These are phyloP conservation scores for Annulohypoxylon nitens DNA, from an alignment of 495 filamentous ascomycete species.

Conservation along the genomic window DNA sequence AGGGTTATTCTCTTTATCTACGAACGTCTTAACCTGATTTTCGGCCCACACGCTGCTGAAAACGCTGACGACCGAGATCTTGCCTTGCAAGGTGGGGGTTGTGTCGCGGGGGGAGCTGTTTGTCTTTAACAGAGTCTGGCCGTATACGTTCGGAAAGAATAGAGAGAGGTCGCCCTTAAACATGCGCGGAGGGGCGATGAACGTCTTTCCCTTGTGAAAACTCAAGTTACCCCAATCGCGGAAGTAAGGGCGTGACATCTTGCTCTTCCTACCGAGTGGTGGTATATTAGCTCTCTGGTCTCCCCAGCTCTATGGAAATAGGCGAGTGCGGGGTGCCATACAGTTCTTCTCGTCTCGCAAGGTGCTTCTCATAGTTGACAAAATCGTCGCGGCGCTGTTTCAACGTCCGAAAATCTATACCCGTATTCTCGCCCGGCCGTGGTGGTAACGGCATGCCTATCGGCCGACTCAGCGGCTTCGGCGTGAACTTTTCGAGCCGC, in stretches of 20 bases:
- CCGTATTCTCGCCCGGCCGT: conserved; percentile 80
- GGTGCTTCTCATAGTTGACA: conserved; percentile 85
- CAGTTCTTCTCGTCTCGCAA: conserved; percentile 78
- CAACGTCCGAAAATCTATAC: conserved; percentile 75
- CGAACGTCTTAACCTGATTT: conserved; percentile 80
- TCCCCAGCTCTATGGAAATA: not conserved
- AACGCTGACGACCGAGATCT: conserved; percentile 80
- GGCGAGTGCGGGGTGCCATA: conserved; percentile 54
- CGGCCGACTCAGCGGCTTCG: conserved; percentile 78
- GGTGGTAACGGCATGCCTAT: conserved; percentile 85
- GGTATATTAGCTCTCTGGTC: conserved; percentile 21
- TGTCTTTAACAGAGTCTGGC: conserved; percentile 73
- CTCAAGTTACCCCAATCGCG: conserved; percentile 89
- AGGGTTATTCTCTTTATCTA: conserved; percentile 72
- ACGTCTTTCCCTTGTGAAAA: conserved; percentile 87
- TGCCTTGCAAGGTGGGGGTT: conserved; percentile 75
- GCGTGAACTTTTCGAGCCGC: conserved; percentile 70
- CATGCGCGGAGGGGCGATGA: conserved; percentile 78
- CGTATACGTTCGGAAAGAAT: conserved; percentile 93
- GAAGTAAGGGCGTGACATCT: conserved; percentile 87
- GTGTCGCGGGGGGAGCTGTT: conserved; percentile 68
- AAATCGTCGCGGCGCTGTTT: conserved; percentile 82
- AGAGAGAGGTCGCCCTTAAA: conserved; percentile 82
- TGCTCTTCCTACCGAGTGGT: conserved; percentile 57
- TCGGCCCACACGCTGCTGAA: conserved; percentile 89